Conservation (phyloP, 768 basidiomycete genomes). For the Aureoboletus auriporus region DNA sequence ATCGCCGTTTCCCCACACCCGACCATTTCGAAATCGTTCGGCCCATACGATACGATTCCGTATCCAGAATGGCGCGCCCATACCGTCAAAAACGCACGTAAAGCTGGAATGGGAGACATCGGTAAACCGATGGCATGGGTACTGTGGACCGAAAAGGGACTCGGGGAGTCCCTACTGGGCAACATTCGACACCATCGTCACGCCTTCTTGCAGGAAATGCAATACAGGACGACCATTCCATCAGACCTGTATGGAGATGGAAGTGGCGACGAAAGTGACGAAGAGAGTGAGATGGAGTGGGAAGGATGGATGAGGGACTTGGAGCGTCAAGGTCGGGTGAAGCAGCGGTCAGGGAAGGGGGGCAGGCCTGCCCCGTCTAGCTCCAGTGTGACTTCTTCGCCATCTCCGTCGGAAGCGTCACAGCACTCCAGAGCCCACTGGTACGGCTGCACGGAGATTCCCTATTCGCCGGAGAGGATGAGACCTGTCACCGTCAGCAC, state of each 20-base stretch:
- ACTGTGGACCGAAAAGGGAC: slow-evolving; percentile 29
- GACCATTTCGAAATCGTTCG: slow-evolving; percentile 13
- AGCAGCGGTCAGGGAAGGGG: slow-evolving; percentile 5
- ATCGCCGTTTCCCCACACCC: slow-evolving; percentile 50
- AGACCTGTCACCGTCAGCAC: slow-evolving; percentile 19
- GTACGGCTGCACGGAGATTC: slow-evolving; percentile 2
- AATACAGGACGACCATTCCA: slow-evolving; percentile 14
- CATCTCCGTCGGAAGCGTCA: slow-evolving; percentile 26
- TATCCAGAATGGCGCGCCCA: slow-evolving; percentile 68
- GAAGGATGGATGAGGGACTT: slow-evolving; percentile 62
- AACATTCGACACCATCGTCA: slow-evolving; percentile 22
- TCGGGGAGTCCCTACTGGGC: slow-evolving; percentile 16
- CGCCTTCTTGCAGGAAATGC: slow-evolving; percentile 21
- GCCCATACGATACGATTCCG: slow-evolving; percentile 37
- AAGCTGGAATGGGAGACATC: slow-evolving; percentile 56
- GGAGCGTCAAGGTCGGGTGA: slow-evolving; percentile 32
- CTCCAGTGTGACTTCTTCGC: slow-evolving; percentile 13
- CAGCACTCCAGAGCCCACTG: background rate
- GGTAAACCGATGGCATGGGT: slow-evolving; percentile 51
- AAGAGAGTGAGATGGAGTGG: slow-evolving; percentile 61
- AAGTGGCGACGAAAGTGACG: slow-evolving; percentile 26
- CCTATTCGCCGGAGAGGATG: slow-evolving; percentile 1
- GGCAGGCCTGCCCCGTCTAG: slow-evolving; percentile 5
- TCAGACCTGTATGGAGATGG: slow-evolving; percentile 12
- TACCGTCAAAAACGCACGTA: slow-evolving; percentile 47